Evolutionary conservation across 306 rosid genomes (phyloP).

Genomic region (Cucumis melo): DNA sequence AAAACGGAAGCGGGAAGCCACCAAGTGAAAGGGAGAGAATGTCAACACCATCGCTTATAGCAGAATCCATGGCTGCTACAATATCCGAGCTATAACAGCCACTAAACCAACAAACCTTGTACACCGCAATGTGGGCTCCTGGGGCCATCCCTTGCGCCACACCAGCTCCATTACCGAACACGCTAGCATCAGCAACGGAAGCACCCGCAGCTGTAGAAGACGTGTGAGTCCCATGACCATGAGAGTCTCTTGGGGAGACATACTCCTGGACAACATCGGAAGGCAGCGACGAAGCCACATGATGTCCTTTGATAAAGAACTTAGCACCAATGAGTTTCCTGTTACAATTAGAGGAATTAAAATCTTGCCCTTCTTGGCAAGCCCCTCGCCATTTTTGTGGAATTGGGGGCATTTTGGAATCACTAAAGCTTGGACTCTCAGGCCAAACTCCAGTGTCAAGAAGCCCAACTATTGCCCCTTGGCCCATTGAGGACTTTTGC

Average conservation of each 20-base stretch:
- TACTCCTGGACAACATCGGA: slow-evolving; percentile 37
- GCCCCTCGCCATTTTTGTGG: slow-evolving; percentile 71
- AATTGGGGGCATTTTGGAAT: slow-evolving; percentile 56
- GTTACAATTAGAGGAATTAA: slow-evolving; percentile 60
- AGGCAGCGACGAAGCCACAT: slow-evolving; percentile 32
- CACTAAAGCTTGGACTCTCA: slow-evolving; percentile 75
- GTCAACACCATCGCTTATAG: slow-evolving; percentile 75
- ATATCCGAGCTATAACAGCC: slow-evolving; percentile 92
- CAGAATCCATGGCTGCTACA: slow-evolving; percentile 75
- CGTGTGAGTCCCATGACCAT: slow-evolving; percentile 89
- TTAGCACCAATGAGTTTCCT: slow-evolving; percentile 83
- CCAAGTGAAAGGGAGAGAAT: slow-evolving; percentile 78
- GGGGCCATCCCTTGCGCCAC: slow-evolving; percentile 93
- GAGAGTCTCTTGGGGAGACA: slow-evolving; percentile 69
- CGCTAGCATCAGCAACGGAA: slow-evolving; percentile 40
- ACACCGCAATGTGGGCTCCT: slow-evolving; percentile 59
- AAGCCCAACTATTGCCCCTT: slow-evolving; percentile 65
- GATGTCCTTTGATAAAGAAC: slow-evolving; percentile 68
- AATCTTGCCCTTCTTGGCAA: slow-evolving; percentile 67
- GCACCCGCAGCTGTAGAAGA: slow-evolving; percentile 74
- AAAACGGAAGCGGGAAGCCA: slow-evolving; percentile 67
- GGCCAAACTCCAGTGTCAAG: slow-evolving; percentile 97
- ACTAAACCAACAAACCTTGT: slow-evolving; percentile 84
- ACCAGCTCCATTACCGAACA: slow-evolving; percentile 65
- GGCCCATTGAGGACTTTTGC: slow-evolving; percentile 55